A percentile compares a stretch with the other conserved stretches of the same genome.
These are phyloP conservation scores for Fraxinus americana DNA, from an alignment of 257 asterid genomes.

Conservation along the genomic window DNA sequence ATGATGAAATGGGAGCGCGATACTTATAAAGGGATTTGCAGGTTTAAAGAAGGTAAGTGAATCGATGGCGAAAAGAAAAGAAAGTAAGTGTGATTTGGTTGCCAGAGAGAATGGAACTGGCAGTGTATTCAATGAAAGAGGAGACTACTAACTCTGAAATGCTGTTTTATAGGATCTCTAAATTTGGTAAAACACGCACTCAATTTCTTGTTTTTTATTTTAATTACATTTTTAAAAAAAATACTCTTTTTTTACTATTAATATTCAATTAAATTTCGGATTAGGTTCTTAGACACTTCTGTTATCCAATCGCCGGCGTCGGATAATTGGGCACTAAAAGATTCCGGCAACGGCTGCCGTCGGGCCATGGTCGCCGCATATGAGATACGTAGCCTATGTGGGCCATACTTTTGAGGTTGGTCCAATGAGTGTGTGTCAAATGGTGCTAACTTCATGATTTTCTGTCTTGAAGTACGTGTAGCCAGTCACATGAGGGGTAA, in stretches of 20 bases:
- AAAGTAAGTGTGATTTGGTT: neutral
- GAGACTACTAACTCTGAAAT: constrained; percentile 44
- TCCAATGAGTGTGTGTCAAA: constrained; percentile 57
- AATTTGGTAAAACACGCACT: constrained; percentile 27
- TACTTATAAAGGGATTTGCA: neutral
- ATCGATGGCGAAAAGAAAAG: neutral
- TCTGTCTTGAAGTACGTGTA: constrained; percentile 61
- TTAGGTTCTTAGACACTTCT: constrained; percentile 29
- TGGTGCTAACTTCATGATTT: constrained; percentile 40
- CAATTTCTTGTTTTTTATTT: neutral
- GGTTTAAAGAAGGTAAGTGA: constrained; percentile 8
- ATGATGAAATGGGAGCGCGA: neutral
- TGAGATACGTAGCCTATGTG: constrained; percentile 41
- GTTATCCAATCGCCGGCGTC: neutral
- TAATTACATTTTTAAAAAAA: neutral
- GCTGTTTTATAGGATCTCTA: constrained; percentile 62
- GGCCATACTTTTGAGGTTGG: constrained; percentile 44
- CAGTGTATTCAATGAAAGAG: neutral
- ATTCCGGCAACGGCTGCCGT: constrained; percentile 43
- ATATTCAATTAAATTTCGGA: neutral
- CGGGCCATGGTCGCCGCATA: constrained; percentile 46
- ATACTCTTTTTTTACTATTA: neutral
- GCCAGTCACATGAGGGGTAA: constrained; percentile 58
- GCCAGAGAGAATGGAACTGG: neutral
- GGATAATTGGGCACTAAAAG: neutral